A percentile compares a stretch with the other conserved stretches of the same genome.
Evolutionary conservation across 2,329 filamentous ascomycete genomes (phyloP).

Genomic region (Xylaria sp.): DNA sequence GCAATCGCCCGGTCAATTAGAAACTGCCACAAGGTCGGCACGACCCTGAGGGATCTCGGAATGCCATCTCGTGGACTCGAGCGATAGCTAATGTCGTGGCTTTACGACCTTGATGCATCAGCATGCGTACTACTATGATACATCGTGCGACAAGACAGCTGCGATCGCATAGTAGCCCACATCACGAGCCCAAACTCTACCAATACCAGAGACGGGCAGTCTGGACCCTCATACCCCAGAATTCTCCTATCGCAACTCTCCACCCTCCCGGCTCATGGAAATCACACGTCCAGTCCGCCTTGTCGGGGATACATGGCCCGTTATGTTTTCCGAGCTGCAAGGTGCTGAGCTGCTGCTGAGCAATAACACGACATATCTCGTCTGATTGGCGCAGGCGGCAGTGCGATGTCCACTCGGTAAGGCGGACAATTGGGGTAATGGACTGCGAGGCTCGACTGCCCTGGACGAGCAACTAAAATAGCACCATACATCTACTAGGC

Average conservation of each 20-base stretch:
- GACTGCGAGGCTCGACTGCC: conserved; percentile 12
- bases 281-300: conserved; percentile 12
- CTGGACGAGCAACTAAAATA: not conserved
- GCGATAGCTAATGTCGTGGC: conserved; percentile 9
- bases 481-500: no score
- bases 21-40: conserved; percentile 16
- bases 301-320: not conserved
- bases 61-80: conserved; percentile 2
- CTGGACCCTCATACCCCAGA: conserved; percentile 10
- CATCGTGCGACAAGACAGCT: conserved; percentile 5
- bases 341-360: not conserved
- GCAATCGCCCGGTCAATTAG: conserved; percentile 18
- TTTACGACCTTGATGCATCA: conserved; percentile 12
- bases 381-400: conserved; percentile 1
- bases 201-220: not conserved
- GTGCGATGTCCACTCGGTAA: not conserved
- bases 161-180: not conserved
- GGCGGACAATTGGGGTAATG: conserved; percentile 8
- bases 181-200: not conserved
- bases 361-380: not conserved
- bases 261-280: not conserved
- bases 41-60: not conserved
- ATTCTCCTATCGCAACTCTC: conserved; percentile 4
- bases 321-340: not conserved
- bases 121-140: not conserved